A percentile compares a stretch with the other conserved stretches of the same genome.
Evolutionary conservation across 2,329 filamentous ascomycete species (phyloP).

Genomic region (Meredithiella fracta): DNA sequence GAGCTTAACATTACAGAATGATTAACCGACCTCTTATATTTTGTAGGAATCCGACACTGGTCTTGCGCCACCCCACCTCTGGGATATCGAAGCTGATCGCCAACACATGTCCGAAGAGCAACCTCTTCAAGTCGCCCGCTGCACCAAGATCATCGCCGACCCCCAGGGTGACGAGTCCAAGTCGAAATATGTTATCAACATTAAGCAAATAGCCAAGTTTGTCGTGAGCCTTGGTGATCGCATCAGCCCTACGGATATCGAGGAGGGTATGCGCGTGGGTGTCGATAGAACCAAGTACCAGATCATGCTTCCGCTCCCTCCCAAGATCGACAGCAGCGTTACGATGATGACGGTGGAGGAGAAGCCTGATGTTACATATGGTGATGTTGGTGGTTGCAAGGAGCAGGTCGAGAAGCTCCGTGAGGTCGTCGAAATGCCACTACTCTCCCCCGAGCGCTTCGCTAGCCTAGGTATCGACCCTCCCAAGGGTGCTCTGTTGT

Average conservation of each 20-base stretch:
- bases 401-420: constrained; percentile 98
- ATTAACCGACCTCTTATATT: not conserved
- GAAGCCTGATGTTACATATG: constrained; percentile 97
- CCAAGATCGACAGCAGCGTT: constrained; percentile 96
- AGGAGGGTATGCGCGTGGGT: constrained; percentile 96
- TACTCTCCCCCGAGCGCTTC: constrained; percentile 90
- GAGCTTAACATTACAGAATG: not conserved
- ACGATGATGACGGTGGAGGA: constrained; percentile 99
- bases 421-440: constrained; percentile 96
- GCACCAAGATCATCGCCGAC: constrained; percentile 97
- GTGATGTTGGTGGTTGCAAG: constrained; percentile 96
- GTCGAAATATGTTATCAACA: constrained; percentile 99
- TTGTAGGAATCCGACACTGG: constrained; percentile 88
- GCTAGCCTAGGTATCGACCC: constrained; percentile 98
- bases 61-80: constrained; percentile 92
- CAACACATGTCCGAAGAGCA: constrained; percentile 99
- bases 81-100: constrained; percentile 93
- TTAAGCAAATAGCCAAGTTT: constrained; percentile 99
- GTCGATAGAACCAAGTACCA: constrained; percentile 99
- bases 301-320: constrained; percentile 86
- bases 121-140: constrained; percentile 88
- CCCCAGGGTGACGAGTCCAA: constrained; percentile 85
- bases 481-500: constrained; percentile 89
- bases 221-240: constrained; percentile 94
- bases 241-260: constrained; percentile 95